Base-by-base conservation (phyloP, 441 rosid species). In the Populus hybrid region DNA sequence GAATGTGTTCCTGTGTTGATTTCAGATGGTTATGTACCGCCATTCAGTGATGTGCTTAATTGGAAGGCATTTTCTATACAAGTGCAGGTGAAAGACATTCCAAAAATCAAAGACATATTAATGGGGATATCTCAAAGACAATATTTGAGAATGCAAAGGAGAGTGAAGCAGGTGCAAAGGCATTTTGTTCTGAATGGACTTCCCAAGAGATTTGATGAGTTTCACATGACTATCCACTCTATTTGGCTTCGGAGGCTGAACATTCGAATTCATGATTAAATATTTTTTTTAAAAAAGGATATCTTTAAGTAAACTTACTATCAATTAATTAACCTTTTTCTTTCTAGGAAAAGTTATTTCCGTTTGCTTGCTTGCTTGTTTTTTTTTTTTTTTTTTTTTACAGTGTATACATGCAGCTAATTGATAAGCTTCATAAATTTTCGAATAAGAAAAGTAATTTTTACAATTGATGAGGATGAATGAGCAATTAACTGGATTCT, bases 211-310 rank as follows among this genome's bases (percentile, higher is more conserved):
- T 90, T 86, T 40, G 97, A 95, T 76, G 88, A 84, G 75, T 92
- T 90, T 76, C 99, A 95, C 54, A 86, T 93, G 95, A 89, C 81
- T 10, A 77, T 95, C 71, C 98, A 95, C 78, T 93, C 97, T 16
- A 86, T 93, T 75, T 93, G 99, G 98, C 88, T 95, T 54, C 85
- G 98, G 71, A 85, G 97, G 79, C 78, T 93, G 77, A 93, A 93
- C 77, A 35, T 89, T 57, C 84, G 59, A 16, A 76, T 89, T 24
- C 77, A 81, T 24, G 82, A 80, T 42, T 50, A 30, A 38, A 38
- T 38, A 32, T 5, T 26, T 26, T 26, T 26, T 26, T 26, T 32
- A 32, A 32, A 32, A 30, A 30, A 4, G 34, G 42, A 36, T 9
- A 1, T 36, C 42, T 36, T 36, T 8, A 7, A 5, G 10, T 36